Conservation (phyloP, 2,329 filamentous ascomycete genomes). For the Alternaria sp. region DNA sequence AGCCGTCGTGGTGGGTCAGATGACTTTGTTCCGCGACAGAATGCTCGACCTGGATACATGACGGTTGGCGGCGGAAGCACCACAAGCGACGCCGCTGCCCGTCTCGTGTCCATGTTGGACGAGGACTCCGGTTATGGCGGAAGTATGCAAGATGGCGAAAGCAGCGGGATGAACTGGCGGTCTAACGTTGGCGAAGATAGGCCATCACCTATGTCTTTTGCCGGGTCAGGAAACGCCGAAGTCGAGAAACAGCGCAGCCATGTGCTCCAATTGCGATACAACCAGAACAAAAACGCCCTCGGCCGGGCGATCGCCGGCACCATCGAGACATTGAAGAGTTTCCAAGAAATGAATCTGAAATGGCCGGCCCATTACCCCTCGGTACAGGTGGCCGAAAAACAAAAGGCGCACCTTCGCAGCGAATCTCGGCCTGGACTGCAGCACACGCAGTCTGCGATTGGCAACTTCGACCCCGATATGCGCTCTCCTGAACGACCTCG, state of each 20-base stretch:
- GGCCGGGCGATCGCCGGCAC: constrained; percentile 86
- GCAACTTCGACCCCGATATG: constrained; percentile 55
- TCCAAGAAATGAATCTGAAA: constrained; percentile 87
- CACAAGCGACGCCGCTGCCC: constrained; percentile 77
- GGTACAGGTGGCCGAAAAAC: constrained; percentile 64
- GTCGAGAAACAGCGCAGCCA: constrained; percentile 76
- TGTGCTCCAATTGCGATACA: constrained; percentile 93
- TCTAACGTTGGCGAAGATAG: constrained; percentile 65
- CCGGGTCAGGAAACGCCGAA: constrained; percentile 61
- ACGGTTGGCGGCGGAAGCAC: constrained; percentile 84
- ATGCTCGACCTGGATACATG: constrained; percentile 73
- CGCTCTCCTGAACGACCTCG: constrained; percentile 58
- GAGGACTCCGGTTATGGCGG: constrained; percentile 92
- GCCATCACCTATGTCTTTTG: constrained; percentile 62
- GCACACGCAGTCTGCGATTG: constrained; percentile 69
- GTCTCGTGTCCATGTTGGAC: constrained; percentile 82
- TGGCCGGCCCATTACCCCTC: constrained; percentile 98
- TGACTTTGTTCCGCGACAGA: constrained; percentile 32
- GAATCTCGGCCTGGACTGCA: constrained; percentile 68
- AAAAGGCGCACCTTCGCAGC: constrained; percentile 51
- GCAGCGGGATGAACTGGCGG: constrained; percentile 62
- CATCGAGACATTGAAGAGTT: constrained; percentile 79
- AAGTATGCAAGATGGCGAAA: constrained; percentile 72
- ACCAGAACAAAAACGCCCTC: constrained; percentile 87
- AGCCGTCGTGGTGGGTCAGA: constrained; percentile 37